Conservation (phyloP, 2,329 filamentous ascomycete species). For the Diaporthe australafricana region DNA sequence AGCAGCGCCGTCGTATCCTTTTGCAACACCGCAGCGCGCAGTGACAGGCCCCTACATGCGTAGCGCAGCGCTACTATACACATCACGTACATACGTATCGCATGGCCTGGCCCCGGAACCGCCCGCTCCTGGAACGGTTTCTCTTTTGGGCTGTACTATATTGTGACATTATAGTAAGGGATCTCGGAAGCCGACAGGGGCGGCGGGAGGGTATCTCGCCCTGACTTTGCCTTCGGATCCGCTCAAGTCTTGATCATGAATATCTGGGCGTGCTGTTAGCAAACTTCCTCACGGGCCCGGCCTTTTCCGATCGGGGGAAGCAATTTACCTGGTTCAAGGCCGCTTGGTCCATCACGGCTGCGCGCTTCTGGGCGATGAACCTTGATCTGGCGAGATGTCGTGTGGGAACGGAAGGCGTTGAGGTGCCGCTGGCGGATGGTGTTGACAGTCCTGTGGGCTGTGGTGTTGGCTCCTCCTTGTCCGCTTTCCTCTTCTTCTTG, state of each 20-base stretch:
- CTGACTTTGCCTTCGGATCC: background rate
- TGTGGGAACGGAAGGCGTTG: conserved; percentile 55
- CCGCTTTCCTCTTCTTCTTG: conserved; percentile 39
- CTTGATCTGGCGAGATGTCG: conserved; percentile 82
- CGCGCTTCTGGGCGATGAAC: conserved; percentile 89
- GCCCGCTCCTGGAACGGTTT: background rate
- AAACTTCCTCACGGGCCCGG: background rate
- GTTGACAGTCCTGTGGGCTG: conserved; percentile 54
- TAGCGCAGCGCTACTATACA: conserved; percentile 2
- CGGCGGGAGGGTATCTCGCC: background rate
- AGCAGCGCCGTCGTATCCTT: background rate
- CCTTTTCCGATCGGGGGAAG: background rate
- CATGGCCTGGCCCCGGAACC: conserved; percentile 15
- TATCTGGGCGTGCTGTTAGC: conserved; percentile 56
- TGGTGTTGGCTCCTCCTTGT: conserved; percentile 50
- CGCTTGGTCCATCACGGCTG: conserved; percentile 83
- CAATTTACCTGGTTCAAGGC: conserved; percentile 85
- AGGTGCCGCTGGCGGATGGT: conserved; percentile 53
- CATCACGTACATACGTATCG: background rate
- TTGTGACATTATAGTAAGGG: background rate
- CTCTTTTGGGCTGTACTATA: background rate
- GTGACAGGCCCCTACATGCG: conserved; percentile 10
- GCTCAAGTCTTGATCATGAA: conserved; percentile 72
- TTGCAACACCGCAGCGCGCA: conserved; percentile 3
- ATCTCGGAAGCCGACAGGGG: background rate